Percentiles rank a stretch among this genome's conserved stretches.
These are phyloP conservation scores for Candida nemodendra DNA, from an alignment of 805 yeast species.

Conservation along the genomic window DNA sequence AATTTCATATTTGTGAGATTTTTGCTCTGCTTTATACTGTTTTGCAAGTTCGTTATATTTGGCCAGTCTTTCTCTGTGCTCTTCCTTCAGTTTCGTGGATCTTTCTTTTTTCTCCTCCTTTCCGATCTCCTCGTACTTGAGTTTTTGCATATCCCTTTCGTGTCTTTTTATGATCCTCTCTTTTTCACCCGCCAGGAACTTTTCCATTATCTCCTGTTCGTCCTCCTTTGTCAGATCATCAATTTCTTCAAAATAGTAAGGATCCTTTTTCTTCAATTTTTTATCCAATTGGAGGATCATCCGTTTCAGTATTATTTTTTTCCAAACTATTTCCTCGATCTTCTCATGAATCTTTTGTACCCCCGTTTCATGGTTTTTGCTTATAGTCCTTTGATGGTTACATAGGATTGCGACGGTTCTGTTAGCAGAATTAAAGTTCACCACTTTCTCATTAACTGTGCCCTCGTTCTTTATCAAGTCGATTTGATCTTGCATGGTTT, in stretches of 20 bases:
- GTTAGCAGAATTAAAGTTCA: conserved; percentile 90
- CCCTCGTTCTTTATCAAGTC: conserved; percentile 85
- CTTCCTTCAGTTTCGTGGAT: conserved; percentile 50
- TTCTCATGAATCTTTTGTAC: conserved; percentile 77
- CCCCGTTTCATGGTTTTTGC: conserved; percentile 78
- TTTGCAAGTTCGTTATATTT: conserved; percentile 52
- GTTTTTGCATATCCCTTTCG: conserved; percentile 74
- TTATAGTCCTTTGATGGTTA: conserved; percentile 93
- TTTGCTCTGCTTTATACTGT: conserved; percentile 55
- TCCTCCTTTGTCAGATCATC: conserved; percentile 67
- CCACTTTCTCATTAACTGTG: conserved; percentile 81
- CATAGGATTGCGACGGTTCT: conserved; percentile 93
- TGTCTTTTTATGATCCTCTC: conserved; percentile 67
- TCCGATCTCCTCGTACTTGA: conserved; percentile 53
- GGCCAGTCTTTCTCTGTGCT: conserved; percentile 52
- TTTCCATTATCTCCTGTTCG: conserved; percentile 54
- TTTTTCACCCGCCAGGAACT: conserved; percentile 61
- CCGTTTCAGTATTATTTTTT: conserved; percentile 67
- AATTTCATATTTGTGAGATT: conserved; percentile 56
- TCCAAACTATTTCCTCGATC: conserved; percentile 82
- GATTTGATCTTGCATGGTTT: conserved; percentile 93
- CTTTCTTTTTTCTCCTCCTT: conserved; percentile 53
- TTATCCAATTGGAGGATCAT: conserved; percentile 70
- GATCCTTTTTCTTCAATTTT: conserved; percentile 44
- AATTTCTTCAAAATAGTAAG: conserved; percentile 63